Conservation (phyloP, 2,329 filamentous ascomycete genomes). For the Colletotrichum sp. region DNA sequence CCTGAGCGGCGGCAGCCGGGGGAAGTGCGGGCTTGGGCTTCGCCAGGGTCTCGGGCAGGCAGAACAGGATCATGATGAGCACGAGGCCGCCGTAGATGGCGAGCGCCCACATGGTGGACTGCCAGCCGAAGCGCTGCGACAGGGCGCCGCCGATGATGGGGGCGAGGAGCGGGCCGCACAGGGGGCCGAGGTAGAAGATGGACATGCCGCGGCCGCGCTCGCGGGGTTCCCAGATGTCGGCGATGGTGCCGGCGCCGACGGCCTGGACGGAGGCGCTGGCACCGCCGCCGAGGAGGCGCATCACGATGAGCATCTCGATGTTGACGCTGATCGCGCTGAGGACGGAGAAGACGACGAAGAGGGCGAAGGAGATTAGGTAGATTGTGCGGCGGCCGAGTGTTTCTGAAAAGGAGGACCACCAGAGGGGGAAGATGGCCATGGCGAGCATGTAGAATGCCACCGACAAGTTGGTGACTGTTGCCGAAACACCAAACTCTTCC, state of each 20-base stretch:
- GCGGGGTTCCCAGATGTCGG: constrained; percentile 77
- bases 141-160: constrained; percentile 80
- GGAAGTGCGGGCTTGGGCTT: constrained; percentile 28
- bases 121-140: constrained; percentile 74
- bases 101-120: constrained; percentile 80
- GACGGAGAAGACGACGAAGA: constrained; percentile 75
- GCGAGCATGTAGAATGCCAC: constrained; percentile 82
- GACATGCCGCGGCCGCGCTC: constrained; percentile 83
- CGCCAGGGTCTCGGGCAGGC: constrained; percentile 69
- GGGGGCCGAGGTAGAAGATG: constrained; percentile 79
- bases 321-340: constrained; percentile 72
- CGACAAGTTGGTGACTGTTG: constrained; percentile 75
- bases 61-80: constrained; percentile 61
- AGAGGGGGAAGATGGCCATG: constrained; percentile 85
- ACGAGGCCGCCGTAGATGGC: constrained; percentile 70
- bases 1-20: background rate
- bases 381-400: constrained; percentile 75
- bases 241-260: constrained; percentile 82
- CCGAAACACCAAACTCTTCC: constrained; percentile 62
- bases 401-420: constrained; percentile 87
- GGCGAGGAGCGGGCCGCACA: constrained; percentile 72
- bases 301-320: constrained; percentile 78
- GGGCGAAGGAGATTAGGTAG: constrained; percentile 74
- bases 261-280: constrained; percentile 82
- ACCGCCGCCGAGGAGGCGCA: constrained; percentile 76